Evolutionary conservation across 192 early-diverging fungal species (phyloP), one percentile per base, ranked within the genome.

Genomic region (Backusella morwellensis): DNA sequence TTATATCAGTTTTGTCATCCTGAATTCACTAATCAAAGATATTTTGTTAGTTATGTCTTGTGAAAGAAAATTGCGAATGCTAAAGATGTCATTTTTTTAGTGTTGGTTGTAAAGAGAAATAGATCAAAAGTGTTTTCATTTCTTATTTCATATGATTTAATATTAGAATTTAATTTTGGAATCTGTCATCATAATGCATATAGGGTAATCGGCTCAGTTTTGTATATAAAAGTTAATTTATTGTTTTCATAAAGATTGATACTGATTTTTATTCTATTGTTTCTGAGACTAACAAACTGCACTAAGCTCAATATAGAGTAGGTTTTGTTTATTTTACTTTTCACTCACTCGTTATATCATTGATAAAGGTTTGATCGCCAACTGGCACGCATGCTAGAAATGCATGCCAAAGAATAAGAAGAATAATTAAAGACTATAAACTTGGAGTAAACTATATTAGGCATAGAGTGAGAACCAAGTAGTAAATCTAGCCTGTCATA

Each of bases 331-430:
- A 56, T n/a, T 8, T 56, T 56, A 21, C n/a, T 54, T n/a, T 8
- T 19, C 2, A n/a, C 19, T 19, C 7, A n/a, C 21, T 56, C n/a
- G 2, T 63, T 63, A 29, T 29, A 63, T 12, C 26, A 68, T 68
- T 34, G 29, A 68, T n/a, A 71, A 50, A 50, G 29, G 66, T 42
- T 75, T 29, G 66, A 75, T 75, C 74, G 17, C 41, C 74, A 66
- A 75, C 74, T 75, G 74, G 74, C 74, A 66, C 66, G 74, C 74
- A 75, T 75, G 67, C 66, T 66, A 26, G 19, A 72, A 50, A 67
- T 40, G 66, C 74, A 75, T 75, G 15, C 74, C 74, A 68, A 68
- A 59, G 66, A 42, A 42, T 26, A 38, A 70, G 17, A 41, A 23
- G 8, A n/a, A 56, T 23, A 56, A 63, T 63, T 29, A 26, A 63